Conservation (phyloP, 805 yeast species). For the Ogataea allantospora region DNA sequence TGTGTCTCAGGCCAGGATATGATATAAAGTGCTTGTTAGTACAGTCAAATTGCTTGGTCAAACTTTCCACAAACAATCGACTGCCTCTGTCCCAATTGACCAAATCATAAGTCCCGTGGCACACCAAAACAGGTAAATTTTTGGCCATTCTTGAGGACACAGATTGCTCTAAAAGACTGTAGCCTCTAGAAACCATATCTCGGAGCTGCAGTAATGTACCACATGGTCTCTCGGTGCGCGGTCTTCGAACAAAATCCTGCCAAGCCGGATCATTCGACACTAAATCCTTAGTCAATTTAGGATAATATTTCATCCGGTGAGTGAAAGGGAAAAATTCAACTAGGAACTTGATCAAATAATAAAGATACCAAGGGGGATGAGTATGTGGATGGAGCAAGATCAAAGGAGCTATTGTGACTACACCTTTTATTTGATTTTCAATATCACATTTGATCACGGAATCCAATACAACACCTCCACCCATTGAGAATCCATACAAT, state of each 20-base stretch:
- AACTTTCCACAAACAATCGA: slow-evolving; percentile 2
- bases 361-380: slow-evolving; percentile 45
- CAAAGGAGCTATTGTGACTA: slow-evolving; percentile 58
- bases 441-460: slow-evolving; percentile 57
- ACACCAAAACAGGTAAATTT: slow-evolving; percentile 47
- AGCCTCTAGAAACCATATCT: slow-evolving; percentile 11
- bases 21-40: slow-evolving; percentile 5
- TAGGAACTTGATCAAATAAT: slow-evolving; percentile 4
- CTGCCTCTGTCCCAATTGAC: slow-evolving; percentile 11
- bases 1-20: slow-evolving; percentile 9
- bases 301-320: slow-evolving; percentile 8
- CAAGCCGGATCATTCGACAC: slow-evolving; percentile 11
- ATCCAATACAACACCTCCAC: slow-evolving; percentile 68
- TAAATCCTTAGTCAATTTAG: slow-evolving; percentile 10
- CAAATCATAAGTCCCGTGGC: slow-evolving; percentile 60
- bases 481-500: slow-evolving; percentile 76
- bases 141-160: slow-evolving; percentile 21
- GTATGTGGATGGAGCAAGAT: slow-evolving; percentile 56
- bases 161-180: slow-evolving; percentile 1
- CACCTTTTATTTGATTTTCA: slow-evolving; percentile 44
- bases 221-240: slow-evolving; percentile 6
- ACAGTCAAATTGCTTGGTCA: not conserved
- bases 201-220: slow-evolving; percentile 10
- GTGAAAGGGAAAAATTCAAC: slow-evolving; percentile 7
- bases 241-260: slow-evolving; percentile 14